Evolutionary conservation across 768 basidiomycete genomes (phyloP), one percentile per base, ranked within the genome.

Genomic region (Gelatoporia subvermispora): DNA sequence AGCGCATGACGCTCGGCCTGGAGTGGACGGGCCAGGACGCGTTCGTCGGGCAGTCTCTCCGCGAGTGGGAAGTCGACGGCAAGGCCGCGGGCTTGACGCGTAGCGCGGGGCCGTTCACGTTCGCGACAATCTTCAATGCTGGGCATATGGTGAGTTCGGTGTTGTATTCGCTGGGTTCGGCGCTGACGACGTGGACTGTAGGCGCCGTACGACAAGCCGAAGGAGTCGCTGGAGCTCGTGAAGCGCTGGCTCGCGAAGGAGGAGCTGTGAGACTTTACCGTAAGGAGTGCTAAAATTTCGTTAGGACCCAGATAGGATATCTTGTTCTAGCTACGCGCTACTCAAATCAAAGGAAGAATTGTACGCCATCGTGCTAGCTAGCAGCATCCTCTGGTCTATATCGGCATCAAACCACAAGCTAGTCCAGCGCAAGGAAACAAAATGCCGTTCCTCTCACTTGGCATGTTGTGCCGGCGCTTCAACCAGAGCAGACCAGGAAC

Each of bases 171-270:
- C 7, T 13, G 28, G 13, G 13, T 31, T 31, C 28, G 22, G 17
- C 40, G 15, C 13, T 21, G 17, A 18, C 22, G 20, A 22, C 34
- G 28, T 31, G 28, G 28, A 8, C 16, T 37, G 8, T 41, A 79
- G 79, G 79, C 75, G 21, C 83, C 84, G 3, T 81, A 78, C 54
- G 79, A 87, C 53, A 81, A 82, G 58, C 80, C 80, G 8, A 69
- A 69, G 47, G 76, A 80, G 53, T 70, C 77, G 10, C 62, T 82
- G 38, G 69, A 65, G 24, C 65, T 83, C 17, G 66, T 77, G 9
- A 74, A 74, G 40, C 68, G 67, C 38, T 81, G 78, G 81, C 43
- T 79, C 36, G 66, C 70, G 13, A 61, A 44, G 28, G 46, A 52
- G 35, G 20, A 44, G 16, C 22, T 63, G 21, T 63, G 41, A 50